Evolutionary conservation across 2,329 filamentous ascomycete genomes (phyloP).

Genomic region (Microdochium trichocladiopsis): DNA sequence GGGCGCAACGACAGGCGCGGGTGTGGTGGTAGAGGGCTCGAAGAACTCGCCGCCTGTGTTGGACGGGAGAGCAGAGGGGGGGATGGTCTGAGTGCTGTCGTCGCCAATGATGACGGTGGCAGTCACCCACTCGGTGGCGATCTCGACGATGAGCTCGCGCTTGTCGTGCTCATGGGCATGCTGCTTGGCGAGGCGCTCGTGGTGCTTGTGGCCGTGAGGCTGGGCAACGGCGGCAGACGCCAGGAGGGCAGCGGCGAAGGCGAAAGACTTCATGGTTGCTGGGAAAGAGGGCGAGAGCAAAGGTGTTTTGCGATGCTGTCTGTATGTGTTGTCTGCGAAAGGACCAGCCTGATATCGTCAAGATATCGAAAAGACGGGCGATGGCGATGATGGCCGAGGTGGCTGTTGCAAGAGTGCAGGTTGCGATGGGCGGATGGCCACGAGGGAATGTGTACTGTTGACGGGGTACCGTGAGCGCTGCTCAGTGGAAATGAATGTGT

Average conservation of each 20-base stretch:
- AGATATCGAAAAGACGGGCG: background rate
- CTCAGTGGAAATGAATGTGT: background rate
- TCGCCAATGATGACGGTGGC: conserved; percentile 44
- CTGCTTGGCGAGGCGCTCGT: conserved; percentile 22
- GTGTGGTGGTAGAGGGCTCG: conserved; percentile 11
- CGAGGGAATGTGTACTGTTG: background rate
- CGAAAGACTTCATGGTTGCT: conserved; percentile 36
- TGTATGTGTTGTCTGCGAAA: conserved; percentile 2
- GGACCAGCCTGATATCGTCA: conserved; percentile 1
- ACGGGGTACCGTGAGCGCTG: background rate
- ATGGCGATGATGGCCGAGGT: background rate
- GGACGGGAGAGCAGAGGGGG: conserved; percentile 20
- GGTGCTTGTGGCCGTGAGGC: conserved; percentile 35
- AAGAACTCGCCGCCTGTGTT: conserved; percentile 20
- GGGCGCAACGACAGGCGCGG: conserved; percentile 5
- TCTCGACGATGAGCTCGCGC: conserved; percentile 36
- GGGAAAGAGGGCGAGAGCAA: background rate
- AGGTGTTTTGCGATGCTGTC: conserved; percentile 4
- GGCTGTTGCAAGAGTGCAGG: background rate
- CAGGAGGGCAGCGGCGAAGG: conserved; percentile 31
- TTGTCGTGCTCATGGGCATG: conserved; percentile 23
- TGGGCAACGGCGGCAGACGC: conserved; percentile 41
- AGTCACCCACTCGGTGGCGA: conserved; percentile 41
- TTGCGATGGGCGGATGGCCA: background rate
- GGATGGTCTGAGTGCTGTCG: conserved; percentile 37